phyloP scores from a whole-genome alignment of 768 basidiomycete species.

The Arthromyces matolae region DNA sequence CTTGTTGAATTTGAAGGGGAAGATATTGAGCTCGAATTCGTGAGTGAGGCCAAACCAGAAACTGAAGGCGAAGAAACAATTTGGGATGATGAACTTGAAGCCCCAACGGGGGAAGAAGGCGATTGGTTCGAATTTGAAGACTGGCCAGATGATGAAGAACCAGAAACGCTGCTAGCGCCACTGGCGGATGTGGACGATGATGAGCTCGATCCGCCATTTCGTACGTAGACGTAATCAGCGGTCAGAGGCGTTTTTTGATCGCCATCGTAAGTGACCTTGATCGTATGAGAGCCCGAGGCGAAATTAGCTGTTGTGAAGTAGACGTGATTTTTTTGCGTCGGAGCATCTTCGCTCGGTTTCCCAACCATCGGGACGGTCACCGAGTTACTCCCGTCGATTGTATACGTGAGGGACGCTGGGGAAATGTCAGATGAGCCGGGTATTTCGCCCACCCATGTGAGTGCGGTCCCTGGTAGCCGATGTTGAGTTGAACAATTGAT shows the following conservation, averaged over 20 bases:
- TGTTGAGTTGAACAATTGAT: too few relatives aligned
- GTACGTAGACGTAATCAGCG: constrained; percentile 3
- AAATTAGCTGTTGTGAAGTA: neutral
- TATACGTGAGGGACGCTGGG: neutral
- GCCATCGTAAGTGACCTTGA: constrained; percentile 4
- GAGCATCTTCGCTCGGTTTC: neutral
- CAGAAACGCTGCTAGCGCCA: too few relatives aligned
- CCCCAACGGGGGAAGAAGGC: too few relatives aligned
- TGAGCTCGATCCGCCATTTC: neutral
- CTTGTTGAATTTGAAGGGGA: too few relatives aligned
- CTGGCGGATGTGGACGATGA: neutral
- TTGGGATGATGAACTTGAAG: too few relatives aligned
- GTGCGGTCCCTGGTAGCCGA: neutral
- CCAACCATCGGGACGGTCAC: neutral
- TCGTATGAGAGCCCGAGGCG: constrained; percentile 2
- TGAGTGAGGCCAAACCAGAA: too few relatives aligned
- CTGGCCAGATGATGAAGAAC: neutral
- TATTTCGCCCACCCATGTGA: neutral
- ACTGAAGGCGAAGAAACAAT: too few relatives aligned
- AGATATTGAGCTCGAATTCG: too few relatives aligned
- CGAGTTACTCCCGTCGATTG: neutral
- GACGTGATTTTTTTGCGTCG: neutral
- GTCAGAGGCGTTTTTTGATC: constrained; percentile 1
- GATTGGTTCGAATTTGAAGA: too few relatives aligned
- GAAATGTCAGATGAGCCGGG: constrained; percentile 1